Evolutionary conservation across 1,139 yeast genomes (phyloP).

Genomic region (Nadsonia commutata): DNA sequence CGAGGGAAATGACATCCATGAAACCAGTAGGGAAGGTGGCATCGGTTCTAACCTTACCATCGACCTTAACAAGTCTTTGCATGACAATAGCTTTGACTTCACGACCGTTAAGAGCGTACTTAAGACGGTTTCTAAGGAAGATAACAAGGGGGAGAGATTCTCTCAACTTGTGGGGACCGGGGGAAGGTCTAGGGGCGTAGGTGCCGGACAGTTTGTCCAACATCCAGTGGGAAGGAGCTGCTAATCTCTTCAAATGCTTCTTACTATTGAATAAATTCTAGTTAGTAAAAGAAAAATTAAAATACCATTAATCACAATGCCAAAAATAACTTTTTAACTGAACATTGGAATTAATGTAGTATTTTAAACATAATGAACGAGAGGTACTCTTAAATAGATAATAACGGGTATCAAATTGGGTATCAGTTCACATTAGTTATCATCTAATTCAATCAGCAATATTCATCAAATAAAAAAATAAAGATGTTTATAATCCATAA

Average conservation of each 20-base stretch:
- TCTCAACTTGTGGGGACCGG: constrained; percentile 99
- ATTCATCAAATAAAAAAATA: no score
- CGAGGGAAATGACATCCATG: constrained; percentile 97
- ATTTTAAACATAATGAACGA: background rate
- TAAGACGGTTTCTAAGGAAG: constrained; percentile 97
- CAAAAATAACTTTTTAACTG: background rate
- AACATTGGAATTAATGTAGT: background rate
- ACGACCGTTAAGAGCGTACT: constrained; percentile 98
- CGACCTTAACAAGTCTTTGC: constrained; percentile 99
- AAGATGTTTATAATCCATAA: no score
- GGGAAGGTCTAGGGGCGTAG: constrained; percentile 99
- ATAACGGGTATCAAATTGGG: background rate
- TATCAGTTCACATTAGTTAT: no score
- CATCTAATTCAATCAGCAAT: no score
- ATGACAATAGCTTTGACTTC: constrained; percentile 97
- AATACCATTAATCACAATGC: background rate
- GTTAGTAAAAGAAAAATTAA: background rate
- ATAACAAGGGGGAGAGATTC: constrained; percentile 93
- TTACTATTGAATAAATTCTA: constrained; percentile 31
- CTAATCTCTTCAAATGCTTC: constrained; percentile 96
- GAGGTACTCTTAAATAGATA: background rate
- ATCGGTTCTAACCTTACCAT: constrained; percentile 98
- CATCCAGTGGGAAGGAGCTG: constrained; percentile 99
- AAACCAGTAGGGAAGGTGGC: constrained; percentile 98
- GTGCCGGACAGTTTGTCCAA: constrained; percentile 99